These are phyloP conservation scores for Aphanoascus verrucosus DNA, from an alignment of 2,329 filamentous ascomycete genomes.

Conservation along the genomic window DNA sequence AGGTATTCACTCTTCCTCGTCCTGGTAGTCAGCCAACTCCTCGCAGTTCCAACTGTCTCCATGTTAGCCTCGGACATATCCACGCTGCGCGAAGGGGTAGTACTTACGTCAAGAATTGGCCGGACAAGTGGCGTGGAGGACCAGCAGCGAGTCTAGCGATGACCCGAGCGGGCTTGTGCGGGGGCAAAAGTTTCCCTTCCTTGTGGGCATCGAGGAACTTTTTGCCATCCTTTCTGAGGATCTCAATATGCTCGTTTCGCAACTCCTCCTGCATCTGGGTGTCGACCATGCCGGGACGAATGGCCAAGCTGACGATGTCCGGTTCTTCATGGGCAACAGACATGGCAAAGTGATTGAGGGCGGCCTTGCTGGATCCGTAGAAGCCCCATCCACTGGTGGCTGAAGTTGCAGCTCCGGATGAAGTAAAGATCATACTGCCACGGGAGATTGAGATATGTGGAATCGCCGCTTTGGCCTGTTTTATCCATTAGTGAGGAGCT, in stretches of 20 bases:
- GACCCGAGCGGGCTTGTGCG: conserved; percentile 75
- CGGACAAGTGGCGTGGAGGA: conserved; percentile 57
- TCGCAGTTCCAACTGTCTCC: conserved; percentile 37
- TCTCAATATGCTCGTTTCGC: conserved; percentile 53
- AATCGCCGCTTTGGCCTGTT: conserved; percentile 59
- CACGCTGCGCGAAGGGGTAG: conserved; percentile 18
- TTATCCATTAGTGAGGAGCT: not conserved
- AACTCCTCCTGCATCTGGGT: conserved; percentile 85
- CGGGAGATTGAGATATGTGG: conserved; percentile 55
- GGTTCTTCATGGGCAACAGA: conserved; percentile 70
- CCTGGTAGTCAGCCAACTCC: conserved; percentile 36
- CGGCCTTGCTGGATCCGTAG: conserved; percentile 76
- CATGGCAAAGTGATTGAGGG: conserved; percentile 64
- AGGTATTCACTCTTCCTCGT: conserved; percentile 17
- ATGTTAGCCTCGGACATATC: conserved; percentile 19
- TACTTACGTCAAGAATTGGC: conserved; percentile 50
- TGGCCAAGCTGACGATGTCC: conserved; percentile 58
- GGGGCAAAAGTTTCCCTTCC: conserved; percentile 61
- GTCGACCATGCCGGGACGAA: conserved; percentile 72
- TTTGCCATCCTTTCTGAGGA: conserved; percentile 38
- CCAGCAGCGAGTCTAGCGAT: conserved; percentile 67
- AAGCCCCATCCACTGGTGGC: conserved; percentile 64
- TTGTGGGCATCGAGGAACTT: conserved; percentile 62
- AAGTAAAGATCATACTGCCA: conserved; percentile 66
- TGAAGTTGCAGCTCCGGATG: conserved; percentile 61